Evolutionary conservation across 139 green algal species (phyloP), one percentile per base, ranked within the genome.

Genomic region (Trebouxia sp.): DNA sequence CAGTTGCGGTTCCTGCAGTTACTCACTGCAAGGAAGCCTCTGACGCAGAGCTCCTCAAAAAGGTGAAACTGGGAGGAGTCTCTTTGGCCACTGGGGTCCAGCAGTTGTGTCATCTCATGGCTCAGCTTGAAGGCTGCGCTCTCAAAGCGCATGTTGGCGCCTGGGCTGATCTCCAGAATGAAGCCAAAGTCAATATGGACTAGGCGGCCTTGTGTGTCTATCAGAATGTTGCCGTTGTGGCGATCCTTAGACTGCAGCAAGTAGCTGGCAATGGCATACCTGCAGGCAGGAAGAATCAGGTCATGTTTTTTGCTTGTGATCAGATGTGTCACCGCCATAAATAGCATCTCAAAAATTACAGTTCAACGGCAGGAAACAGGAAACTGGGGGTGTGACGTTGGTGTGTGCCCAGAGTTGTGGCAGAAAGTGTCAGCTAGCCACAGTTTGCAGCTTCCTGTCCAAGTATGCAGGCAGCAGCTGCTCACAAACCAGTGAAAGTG

Each of bases 121-220:
- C 90, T 97, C 48, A 99, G 92, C 92, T 99, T 99, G 92, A 99
- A 99, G 35, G 92, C 92, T 7, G 97, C 97, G 35, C 32, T 91
- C 93, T 99, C 96, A 82, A 99, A 99, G 53, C 91, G 84, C 87
- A 96, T 82, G 82, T 94, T 94, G 83, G 90, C 92, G 35, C 93
- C 93, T 75, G 88, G 85, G 24, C 77, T 86, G 83, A 92, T 93
- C 83, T 92, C 89, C 83, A 99, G 92, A 90, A 99, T 98, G 88
- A 98, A 99, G 47, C 97, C 97, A 88, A 98, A 99, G 90, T 99
- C 97, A 78, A 99, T 99, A 92, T 99, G 97, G 45, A 99, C 93
- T 35, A 99, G 82, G 82, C 94, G 93, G 47, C 97, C 96, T 47
- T 93, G 76, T 67, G 92, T 92, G 84, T 98, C 93, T 39, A 99